Evolutionary conservation across 1,284 basidiomycete genomes (phyloP), one percentile per base, ranked within the genome.

Genomic region (Peniophora sp.): DNA sequence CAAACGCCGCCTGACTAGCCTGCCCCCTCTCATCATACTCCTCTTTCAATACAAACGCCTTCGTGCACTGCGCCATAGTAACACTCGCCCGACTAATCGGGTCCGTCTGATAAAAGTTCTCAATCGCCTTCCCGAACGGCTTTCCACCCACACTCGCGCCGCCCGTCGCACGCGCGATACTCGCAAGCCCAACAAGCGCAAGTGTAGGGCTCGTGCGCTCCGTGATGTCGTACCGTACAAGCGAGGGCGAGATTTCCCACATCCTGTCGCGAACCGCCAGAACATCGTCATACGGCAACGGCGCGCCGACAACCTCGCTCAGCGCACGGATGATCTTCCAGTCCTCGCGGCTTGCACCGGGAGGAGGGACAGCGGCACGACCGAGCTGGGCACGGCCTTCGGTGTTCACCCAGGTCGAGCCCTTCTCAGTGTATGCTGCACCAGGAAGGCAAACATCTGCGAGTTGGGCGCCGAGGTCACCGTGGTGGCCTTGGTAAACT

Each of bases 401-500:
- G 0, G 95, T 96, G 75, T 99, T 99, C 54, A 99, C 83, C 91
- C 93, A 99, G 2, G 94, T 97, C 48, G 81, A 78, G 11, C 81
- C 78, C 74, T 99, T 99, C 72, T 99, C 97, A 2, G 96, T 99
- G 74, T 98, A 98, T 2, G 96, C 96, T 22, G 89, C 81, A 23
- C 83, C 93, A 43, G 97, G 97, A 41, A 99, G 72, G 66, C 91
- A 92, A 53, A 99, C 94, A 66, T 99, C 96, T 17, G 97, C 97
- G 49, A 95, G 86, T 63, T 95, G 92, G 2, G 97, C 97, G 48
- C 97, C 96, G 43, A 93, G 77, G 66, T 99, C 97, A 66, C 97
- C 97, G 65, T 99, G 96, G 70, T 98, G 96, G 45, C 97, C 97
- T 68, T 99, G 97, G 72, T 99, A 99, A 14, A 99, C 96, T 45